Conservation (phyloP, 305 asterid species). For the Plantago lanceolata region DNA sequence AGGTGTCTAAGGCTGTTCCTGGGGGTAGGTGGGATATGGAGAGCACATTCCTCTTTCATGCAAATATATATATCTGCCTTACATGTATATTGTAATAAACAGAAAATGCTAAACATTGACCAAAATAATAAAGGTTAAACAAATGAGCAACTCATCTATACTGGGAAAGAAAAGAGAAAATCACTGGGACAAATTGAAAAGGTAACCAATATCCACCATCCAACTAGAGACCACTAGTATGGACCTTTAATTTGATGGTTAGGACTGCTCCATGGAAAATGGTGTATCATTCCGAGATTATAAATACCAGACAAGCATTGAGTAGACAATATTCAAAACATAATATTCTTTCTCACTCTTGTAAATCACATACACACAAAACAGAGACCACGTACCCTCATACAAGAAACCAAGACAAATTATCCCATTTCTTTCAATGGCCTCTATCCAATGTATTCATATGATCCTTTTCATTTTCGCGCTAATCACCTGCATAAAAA, state of each 20-base stretch:
- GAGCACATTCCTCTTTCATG: slow-evolving; percentile 16
- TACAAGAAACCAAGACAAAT: neutral
- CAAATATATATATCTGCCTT: slow-evolving; percentile 14
- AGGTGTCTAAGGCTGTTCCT: neutral
- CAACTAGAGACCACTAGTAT: slow-evolving; percentile 12
- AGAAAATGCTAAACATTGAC: slow-evolving; percentile 11
- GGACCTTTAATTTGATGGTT: slow-evolving; percentile 21
- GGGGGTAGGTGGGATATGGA: slow-evolving; percentile 10
- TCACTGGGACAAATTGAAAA: slow-evolving; percentile 21
- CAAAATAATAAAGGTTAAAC: neutral
- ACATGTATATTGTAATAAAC: slow-evolving; percentile 5
- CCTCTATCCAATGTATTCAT: slow-evolving; percentile 22
- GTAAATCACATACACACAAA: slow-evolving; percentile 9
- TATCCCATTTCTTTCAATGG: slow-evolving; percentile 26
- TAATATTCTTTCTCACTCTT: slow-evolving; percentile 2
- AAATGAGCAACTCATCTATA: slow-evolving; percentile 13
- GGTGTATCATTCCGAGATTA: slow-evolving; percentile 19
- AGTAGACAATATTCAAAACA: slow-evolving; percentile 25
- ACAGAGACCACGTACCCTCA: slow-evolving; percentile 5
- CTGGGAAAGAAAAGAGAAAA: slow-evolving; percentile 13
- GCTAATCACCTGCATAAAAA: slow-evolving; percentile 12
- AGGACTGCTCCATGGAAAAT: slow-evolving; percentile 14
- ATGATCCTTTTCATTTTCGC: slow-evolving; percentile 28
- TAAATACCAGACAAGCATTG: slow-evolving; percentile 30
- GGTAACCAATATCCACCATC: slow-evolving; percentile 31